Evolutionary conservation across 1,284 basidiomycete species (phyloP).

Genomic region (Calocybe gambosa): DNA sequence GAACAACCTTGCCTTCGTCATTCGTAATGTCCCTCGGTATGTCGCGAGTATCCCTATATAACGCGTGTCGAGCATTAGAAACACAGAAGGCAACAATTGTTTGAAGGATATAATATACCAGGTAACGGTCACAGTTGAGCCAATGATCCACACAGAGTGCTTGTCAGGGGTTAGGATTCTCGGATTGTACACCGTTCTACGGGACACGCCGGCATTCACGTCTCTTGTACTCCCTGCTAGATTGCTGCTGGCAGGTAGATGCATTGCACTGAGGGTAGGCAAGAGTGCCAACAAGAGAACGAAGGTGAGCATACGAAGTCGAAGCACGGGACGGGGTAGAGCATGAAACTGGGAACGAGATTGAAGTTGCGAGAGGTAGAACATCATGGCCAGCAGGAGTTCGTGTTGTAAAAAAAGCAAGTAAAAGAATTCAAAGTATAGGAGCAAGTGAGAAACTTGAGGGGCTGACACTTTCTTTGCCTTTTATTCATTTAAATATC

Average conservation of each 20-base stretch:
- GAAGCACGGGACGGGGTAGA: slow-evolving; percentile 11
- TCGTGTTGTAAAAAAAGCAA: not conserved
- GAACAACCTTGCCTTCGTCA: slow-evolving; percentile 23
- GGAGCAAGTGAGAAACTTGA: not conserved
- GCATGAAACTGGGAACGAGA: slow-evolving; percentile 14
- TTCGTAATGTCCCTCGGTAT: slow-evolving; percentile 26
- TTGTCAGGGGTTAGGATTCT: slow-evolving; percentile 20
- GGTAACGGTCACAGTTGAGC: slow-evolving; percentile 19
- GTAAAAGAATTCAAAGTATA: not conserved
- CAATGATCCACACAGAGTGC: slow-evolving; percentile 21
- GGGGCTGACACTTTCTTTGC: not conserved
- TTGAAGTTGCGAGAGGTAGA: slow-evolving; percentile 10
- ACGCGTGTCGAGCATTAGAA: slow-evolving; percentile 1
- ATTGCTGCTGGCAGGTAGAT: slow-evolving; percentile 4
- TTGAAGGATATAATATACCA: slow-evolving; percentile 18
- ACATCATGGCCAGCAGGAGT: slow-evolving; percentile 24
- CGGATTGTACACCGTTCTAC: slow-evolving; percentile 23
- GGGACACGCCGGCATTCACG: slow-evolving; percentile 6
- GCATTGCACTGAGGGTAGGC: not conserved
- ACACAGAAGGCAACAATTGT: not conserved
- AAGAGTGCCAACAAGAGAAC: slow-evolving; percentile 3
- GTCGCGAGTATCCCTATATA: slow-evolving; percentile 25
- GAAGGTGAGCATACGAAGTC: slow-evolving; percentile 6
- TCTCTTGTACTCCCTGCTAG: not conserved
- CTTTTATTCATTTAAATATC: not conserved